Conservation (phyloP, 352 stramenopile genomes). For the Thalassiosira mediterranea region DNA sequence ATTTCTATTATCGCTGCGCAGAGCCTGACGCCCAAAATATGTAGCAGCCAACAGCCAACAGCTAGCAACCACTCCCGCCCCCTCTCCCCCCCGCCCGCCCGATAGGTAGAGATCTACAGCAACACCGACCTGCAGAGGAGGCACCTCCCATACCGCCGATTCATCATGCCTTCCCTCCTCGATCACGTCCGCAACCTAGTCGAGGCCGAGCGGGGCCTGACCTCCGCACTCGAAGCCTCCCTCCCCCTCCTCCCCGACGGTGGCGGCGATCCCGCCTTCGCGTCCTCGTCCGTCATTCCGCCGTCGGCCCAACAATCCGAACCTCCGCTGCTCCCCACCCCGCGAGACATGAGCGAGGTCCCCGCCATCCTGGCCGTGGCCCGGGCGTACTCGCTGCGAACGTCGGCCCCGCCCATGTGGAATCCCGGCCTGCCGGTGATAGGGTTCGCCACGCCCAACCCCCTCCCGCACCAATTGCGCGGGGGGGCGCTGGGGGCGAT, state of each 20-base stretch:
- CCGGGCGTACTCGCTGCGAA: constrained; percentile 64
- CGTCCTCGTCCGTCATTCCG: constrained; percentile 11
- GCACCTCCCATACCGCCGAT: background rate
- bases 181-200: constrained; percentile 62
- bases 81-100: no score
- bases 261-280: background rate
- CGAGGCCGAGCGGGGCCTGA: constrained; percentile 67
- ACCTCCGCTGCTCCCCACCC: constrained; percentile 61
- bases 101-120: background rate
- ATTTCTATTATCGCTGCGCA: no score
- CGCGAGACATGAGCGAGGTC: constrained; percentile 62
- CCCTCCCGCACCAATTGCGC: constrained; percentile 77
- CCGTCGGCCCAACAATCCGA: constrained; percentile 19
- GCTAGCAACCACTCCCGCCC: no score
- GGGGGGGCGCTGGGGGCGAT: constrained; percentile 72
- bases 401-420: constrained; percentile 77
- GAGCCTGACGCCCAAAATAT: no score
- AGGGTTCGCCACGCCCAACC: constrained; percentile 80
- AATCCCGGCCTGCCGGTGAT: constrained; percentile 78
- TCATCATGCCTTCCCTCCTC: constrained; percentile 28
- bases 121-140: background rate
- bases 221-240: constrained; percentile 59
- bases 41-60: no score
- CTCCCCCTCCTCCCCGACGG: constrained; percentile 57
- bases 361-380: constrained; percentile 70